A percentile compares a stretch with the other conserved stretches of the same genome.
Conservation (phyloP, 768 basidiomycete genomes). For the Holtermannia corniformis region DNA sequence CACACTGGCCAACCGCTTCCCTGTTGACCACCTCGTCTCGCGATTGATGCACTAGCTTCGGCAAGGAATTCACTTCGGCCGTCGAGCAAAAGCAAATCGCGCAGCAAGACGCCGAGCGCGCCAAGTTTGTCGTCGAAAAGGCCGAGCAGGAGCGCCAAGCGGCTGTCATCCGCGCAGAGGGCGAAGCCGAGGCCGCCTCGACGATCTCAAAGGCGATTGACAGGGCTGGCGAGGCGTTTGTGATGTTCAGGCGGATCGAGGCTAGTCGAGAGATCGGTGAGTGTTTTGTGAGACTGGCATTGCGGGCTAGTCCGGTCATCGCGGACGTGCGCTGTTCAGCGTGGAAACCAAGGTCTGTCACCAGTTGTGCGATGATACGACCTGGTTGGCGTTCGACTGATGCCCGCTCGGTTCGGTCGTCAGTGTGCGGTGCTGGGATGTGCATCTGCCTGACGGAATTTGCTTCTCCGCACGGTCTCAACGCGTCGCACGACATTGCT, state of each 20-base stretch:
- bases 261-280: conserved; percentile 87
- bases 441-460: too few relatives aligned
- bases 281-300: too few relatives aligned
- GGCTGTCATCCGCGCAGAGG: conserved; percentile 93
- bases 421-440: too few relatives aligned
- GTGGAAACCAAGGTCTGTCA: background rate
- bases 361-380: background rate
- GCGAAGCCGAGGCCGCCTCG: conserved; percentile 92
- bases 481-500: too few relatives aligned
- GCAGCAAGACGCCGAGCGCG: conserved; percentile 98
- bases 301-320: background rate
- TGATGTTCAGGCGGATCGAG: conserved; percentile 91
- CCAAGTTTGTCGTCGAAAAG: conserved; percentile 99
- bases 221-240: conserved; percentile 91
- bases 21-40: conserved; percentile 52
- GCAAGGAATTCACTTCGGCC: conserved; percentile 50
- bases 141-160: conserved; percentile 99
- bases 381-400: too few relatives aligned
- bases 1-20: conserved; percentile 28
- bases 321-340: too few relatives aligned
- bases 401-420: too few relatives aligned
- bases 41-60: conserved; percentile 36
- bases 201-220: conserved; percentile 85
- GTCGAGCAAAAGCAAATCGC: conserved; percentile 99
- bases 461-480: too few relatives aligned